Evolutionary conservation across 2,329 filamentous ascomycete genomes (phyloP), one percentile per base, ranked within the genome.

Genomic region (Fusarium tuaranense): DNA sequence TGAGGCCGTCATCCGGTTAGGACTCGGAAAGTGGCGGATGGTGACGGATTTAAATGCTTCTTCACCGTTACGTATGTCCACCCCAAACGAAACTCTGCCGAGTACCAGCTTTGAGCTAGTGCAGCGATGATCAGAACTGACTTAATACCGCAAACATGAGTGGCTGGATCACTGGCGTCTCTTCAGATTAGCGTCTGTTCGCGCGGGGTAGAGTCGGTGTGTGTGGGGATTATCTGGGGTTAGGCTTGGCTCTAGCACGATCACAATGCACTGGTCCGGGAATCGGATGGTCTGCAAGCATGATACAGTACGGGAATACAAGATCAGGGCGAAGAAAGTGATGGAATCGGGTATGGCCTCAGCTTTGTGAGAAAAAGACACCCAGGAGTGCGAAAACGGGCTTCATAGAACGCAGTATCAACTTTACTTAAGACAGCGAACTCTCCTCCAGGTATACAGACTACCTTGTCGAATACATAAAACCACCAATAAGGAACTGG

Each of bases 11-110:
- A 12, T 12, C 39, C 25, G 27, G 39, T 16, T 7, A 32, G 4
- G 39, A 62, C 5, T 39, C 61, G 65, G 65, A 68, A 71, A 68
- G 57, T 65, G 34, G 62, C 68, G 68, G 68, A 68, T 65, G 38
- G 10, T 58, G 60, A 48, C 46, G 65, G 61, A 63, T 20, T 71
- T 71, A 65, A 62, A 65, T 14, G 14, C 16, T 59, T 30, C 36
- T 30, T 38, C 34, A 27, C 53, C 16, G 32, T 65, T 30, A n/a
- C 25, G 48, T 53, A 10, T 53, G 27, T n/a, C 48, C 12, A 20
- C 63, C 32, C 22, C 51, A 51, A 60, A 14, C 30, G 51, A 41
- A 41, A 38, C 25, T 59, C 32, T 59, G 34, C 32, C 32, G n/a
- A 58, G 53, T 20, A 38, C 20, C 53, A 57, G 53, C 13, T 57